Evolutionary conservation across 78 protist species (phyloP).

Genomic region (Dictyostelium purpureum): DNA sequence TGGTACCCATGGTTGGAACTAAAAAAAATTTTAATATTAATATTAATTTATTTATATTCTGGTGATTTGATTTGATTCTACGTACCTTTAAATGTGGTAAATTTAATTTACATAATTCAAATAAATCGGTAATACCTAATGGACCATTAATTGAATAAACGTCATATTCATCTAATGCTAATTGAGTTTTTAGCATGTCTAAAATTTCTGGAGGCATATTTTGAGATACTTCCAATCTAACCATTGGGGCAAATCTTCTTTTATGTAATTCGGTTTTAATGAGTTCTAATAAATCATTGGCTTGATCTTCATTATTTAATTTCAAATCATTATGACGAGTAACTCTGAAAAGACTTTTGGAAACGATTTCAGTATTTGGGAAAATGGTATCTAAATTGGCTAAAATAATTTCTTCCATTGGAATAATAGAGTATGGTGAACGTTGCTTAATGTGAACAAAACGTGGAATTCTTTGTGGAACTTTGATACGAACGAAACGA

Average conservation of each 20-base stretch:
- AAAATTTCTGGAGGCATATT: constrained; percentile 52
- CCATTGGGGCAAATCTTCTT: constrained; percentile 76
- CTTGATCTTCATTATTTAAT: constrained; percentile 39
- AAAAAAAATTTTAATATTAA: too few relatives aligned
- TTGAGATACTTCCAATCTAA: constrained; percentile 38
- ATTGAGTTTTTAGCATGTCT: constrained; percentile 55
- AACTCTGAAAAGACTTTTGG: constrained; percentile 52
- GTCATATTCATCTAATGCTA: constrained; percentile 31
- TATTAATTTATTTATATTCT: too few relatives aligned
- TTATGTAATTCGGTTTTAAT: constrained; percentile 63
- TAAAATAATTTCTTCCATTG: constrained; percentile 70
- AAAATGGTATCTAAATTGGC: constrained; percentile 57
- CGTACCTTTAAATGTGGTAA: constrained; percentile 69
- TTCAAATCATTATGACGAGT: constrained; percentile 64
- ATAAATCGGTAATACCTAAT: constrained; percentile 58
- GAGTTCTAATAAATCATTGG: constrained; percentile 69
- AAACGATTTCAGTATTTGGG: constrained; percentile 39
- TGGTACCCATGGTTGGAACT: constrained; percentile 73
- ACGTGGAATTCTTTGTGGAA: constrained; percentile 52
- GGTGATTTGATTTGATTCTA: too few relatives aligned
- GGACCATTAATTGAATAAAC: constrained; percentile 60
- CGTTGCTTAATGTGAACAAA: constrained; percentile 69
- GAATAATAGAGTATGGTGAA: constrained; percentile 25
- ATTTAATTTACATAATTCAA: constrained; percentile 47
- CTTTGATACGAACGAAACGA: constrained; percentile 57